Percentiles rank a stretch among this genome's conserved stretches.
These are phyloP conservation scores for Podila epicladia DNA, from an alignment of 192 early-diverging fungal genomes.

Conservation along the genomic window DNA sequence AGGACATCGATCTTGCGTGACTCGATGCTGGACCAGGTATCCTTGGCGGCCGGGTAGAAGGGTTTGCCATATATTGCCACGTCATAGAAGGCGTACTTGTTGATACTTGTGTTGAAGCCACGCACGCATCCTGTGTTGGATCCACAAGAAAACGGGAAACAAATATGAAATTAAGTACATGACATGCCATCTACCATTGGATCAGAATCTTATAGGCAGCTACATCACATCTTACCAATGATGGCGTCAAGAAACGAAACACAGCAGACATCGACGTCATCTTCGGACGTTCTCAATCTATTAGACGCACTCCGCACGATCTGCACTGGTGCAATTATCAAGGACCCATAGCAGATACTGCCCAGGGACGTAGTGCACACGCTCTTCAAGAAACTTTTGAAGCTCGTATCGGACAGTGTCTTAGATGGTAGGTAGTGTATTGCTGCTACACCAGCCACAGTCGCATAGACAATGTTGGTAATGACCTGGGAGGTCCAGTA, in stretches of 20 bases:
- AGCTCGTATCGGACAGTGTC: background rate
- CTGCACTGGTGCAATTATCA: background rate
- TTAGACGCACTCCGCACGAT: background rate
- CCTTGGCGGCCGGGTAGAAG: constrained; percentile 58
- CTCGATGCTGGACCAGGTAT: constrained; percentile 42
- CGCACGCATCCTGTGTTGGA: constrained; percentile 60
- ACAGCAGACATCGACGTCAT: background rate
- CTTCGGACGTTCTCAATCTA: background rate
- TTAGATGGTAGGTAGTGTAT: background rate
- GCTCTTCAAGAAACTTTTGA: background rate
- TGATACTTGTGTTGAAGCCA: constrained; percentile 67
- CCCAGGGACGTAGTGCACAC: background rate
- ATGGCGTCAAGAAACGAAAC: background rate
- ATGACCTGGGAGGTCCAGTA: background rate
- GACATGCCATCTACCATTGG: background rate
- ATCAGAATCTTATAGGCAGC: background rate
- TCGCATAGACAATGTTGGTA: background rate
- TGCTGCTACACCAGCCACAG: background rate
- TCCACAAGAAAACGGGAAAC: constrained; percentile 20
- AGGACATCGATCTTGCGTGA: background rate
- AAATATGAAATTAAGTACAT: background rate
- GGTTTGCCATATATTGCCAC: constrained; percentile 76
- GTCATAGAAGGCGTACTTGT: constrained; percentile 80
- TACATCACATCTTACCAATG: background rate
- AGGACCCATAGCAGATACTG: background rate